A percentile compares a stretch with the other conserved stretches of the same genome.
These are phyloP conservation scores for Saturnispora zaruensis DNA, from an alignment of 805 yeast genomes.

Conservation along the genomic window DNA sequence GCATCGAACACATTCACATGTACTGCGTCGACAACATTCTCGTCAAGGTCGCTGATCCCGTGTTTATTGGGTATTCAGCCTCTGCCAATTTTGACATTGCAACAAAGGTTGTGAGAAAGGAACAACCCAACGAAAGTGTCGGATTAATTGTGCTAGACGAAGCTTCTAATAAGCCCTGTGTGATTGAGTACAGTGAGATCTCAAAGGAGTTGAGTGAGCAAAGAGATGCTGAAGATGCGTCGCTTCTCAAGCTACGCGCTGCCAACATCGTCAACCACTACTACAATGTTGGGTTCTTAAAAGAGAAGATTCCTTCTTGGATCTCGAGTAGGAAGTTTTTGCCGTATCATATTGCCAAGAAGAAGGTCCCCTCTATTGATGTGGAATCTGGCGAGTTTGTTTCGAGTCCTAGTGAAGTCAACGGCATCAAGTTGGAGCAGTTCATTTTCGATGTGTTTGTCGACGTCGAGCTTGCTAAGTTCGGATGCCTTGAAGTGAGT, in stretches of 20 bases:
- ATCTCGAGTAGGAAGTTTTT: constrained; percentile 50
- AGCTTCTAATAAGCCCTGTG: constrained; percentile 60
- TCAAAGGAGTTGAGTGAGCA: constrained; percentile 57
- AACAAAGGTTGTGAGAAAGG: constrained; percentile 90
- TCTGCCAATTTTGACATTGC: constrained; percentile 62
- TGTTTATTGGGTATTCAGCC: constrained; percentile 78
- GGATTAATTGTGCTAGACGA: constrained; percentile 78
- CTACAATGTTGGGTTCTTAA: constrained; percentile 72
- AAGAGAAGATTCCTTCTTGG: constrained; percentile 58
- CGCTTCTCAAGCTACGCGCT: constrained; percentile 61
- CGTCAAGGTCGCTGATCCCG: constrained; percentile 90
- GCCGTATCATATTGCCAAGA: constrained; percentile 93
- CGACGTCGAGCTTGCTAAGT: constrained; percentile 54
- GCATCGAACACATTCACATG: constrained; percentile 86
- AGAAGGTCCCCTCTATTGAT: constrained; percentile 61
- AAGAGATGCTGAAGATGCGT: constrained; percentile 42
- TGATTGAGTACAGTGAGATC: constrained; percentile 92
- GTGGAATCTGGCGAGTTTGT: constrained; percentile 33
- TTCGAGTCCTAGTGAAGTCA: constrained; percentile 62
- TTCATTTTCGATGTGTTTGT: constrained; percentile 96
- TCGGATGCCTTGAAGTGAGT: constrained; percentile 89
- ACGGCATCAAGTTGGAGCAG: constrained; percentile 93
- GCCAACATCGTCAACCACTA: constrained; percentile 97
- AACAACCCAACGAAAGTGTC: constrained; percentile 79
- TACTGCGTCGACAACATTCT: constrained; percentile 94